Evolutionary conservation across 2,329 filamentous ascomycete genomes (phyloP), one percentile per base, ranked within the genome.

Genomic region (Ceratocystis huliohia): DNA sequence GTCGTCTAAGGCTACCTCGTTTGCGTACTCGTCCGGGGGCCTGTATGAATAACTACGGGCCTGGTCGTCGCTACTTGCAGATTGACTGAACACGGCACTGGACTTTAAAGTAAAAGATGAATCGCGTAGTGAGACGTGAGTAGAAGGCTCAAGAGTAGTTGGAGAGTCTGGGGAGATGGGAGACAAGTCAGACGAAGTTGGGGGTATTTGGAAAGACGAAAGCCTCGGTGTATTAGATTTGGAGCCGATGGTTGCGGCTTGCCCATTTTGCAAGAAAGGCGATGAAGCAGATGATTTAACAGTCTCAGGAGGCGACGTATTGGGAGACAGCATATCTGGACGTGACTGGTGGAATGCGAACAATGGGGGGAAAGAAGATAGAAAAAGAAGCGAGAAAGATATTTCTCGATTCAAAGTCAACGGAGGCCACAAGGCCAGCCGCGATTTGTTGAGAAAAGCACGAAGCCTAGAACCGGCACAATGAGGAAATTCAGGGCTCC

Each of bases 1-100:
- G 56, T 25, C 33, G 56, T 59, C 28, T 20, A 30, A 28, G 22
- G 28, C 3, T 22, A 25, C 7, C 28, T 25, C 15, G 56, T 59
- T n/a, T 37, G 56, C 15, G 20, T n/a, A 59, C 13, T 7, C 28
- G 30, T n/a, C 22, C 6, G 25, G 15, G 15, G 56, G 8, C 56
- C 10, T 28, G 28, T 37, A 17, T 37, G 30, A n/a, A 37, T 37
- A 37, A 20, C 15, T 15, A 15, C 37, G 15, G 22, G 25, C 22
- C 20, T 25, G n/a, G 13, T 10, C 1, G 45, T 50, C 22, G 13
- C 30, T 22, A 15, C 13, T 63, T 5, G 61, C 61, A 3, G 5
- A 33, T 17, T n/a, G 25, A 37, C 28, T 59, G 20, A 37, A 3
- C 28, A 10, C 28, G 5, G 76, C 67, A 13, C 78, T 68, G 20